A percentile compares a stretch with the other conserved stretches of the same genome.
Conservation (phyloP, 208 protist genomes). For the Lotmaria passim region DNA sequence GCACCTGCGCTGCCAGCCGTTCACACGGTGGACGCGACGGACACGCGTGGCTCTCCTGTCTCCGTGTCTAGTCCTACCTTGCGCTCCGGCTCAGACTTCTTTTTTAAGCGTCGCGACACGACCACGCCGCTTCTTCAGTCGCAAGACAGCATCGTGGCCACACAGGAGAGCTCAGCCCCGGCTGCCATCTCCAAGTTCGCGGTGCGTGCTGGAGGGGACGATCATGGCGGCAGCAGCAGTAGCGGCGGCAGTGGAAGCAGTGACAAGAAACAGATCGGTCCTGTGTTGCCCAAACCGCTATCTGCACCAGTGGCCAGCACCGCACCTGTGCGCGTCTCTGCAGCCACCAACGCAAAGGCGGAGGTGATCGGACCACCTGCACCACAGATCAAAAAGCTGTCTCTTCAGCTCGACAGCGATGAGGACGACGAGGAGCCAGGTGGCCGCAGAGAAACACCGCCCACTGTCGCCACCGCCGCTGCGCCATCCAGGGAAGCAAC, state of each 20-base stretch:
- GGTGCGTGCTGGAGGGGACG: not conserved
- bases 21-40: not conserved
- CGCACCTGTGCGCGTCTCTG: too few species aligned
- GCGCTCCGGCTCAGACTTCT: slow-evolving; percentile 9
- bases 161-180: not conserved
- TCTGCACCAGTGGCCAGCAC: not conserved
- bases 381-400: not conserved
- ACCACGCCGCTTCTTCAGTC: too few species aligned
- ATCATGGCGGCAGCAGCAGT: not conserved
- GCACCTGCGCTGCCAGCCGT: not conserved
- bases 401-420: not conserved
- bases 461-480: not conserved
- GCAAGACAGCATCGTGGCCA: not conserved
- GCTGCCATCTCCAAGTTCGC: slow-evolving; percentile 1
- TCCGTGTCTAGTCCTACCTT: not conserved
- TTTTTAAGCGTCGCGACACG: not conserved
- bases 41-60: not conserved
- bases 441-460: too few species aligned
- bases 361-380: too few species aligned
- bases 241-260: not conserved
- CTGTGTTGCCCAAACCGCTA: not conserved
- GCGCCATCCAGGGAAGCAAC: too few species aligned
- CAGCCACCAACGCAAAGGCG: too few species aligned
- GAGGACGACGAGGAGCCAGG: not conserved
- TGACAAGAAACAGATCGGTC: not conserved